Evolutionary conservation across 2,329 filamentous ascomycete species (phyloP).

Genomic region (Davidsoniella virescens): DNA sequence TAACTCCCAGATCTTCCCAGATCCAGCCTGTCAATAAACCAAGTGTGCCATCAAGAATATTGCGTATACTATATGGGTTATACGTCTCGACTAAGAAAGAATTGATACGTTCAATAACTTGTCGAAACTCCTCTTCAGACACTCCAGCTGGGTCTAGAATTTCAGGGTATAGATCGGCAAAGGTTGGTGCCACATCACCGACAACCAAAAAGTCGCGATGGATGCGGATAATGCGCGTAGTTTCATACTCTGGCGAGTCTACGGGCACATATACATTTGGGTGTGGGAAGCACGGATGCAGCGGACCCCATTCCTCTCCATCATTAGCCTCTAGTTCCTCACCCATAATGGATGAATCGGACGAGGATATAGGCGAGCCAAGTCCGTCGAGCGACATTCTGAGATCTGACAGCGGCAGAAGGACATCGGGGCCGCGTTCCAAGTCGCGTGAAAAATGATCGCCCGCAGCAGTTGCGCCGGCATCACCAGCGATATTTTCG

Average conservation of each 20-base stretch:
- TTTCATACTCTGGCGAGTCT: conserved; percentile 54
- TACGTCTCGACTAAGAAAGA: conserved; percentile 60
- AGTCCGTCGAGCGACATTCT: conserved; percentile 31
- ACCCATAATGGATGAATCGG: conserved; percentile 44
- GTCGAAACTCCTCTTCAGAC: conserved; percentile 71
- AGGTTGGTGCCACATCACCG: conserved; percentile 82
- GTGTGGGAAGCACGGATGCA: conserved; percentile 89
- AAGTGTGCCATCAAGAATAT: conserved; percentile 63
- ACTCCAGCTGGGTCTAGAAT: conserved; percentile 76
- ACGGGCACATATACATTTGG: conserved; percentile 78
- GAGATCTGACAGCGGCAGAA: conserved; percentile 18
- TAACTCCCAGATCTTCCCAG: conserved; percentile 79
- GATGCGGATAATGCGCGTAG: conserved; percentile 81
- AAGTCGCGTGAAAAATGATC: conserved; percentile 34
- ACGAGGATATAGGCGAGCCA: conserved; percentile 35
- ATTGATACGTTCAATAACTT: conserved; percentile 69
- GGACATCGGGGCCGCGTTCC: conserved; percentile 34
- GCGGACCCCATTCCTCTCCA: conserved; percentile 77
- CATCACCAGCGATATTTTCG: conserved; percentile 20
- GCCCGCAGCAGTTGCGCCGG: conserved; percentile 16
- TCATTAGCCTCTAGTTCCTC: conserved; percentile 49
- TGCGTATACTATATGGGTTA: conserved; percentile 58
- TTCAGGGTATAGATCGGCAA: conserved; percentile 90
- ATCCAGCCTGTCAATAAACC: conserved; percentile 81
- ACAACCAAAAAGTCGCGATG: conserved; percentile 79